Evolutionary conservation across 1,284 basidiomycete species (phyloP).

Genomic region (Melanopsichium pennsylvanicum): DNA sequence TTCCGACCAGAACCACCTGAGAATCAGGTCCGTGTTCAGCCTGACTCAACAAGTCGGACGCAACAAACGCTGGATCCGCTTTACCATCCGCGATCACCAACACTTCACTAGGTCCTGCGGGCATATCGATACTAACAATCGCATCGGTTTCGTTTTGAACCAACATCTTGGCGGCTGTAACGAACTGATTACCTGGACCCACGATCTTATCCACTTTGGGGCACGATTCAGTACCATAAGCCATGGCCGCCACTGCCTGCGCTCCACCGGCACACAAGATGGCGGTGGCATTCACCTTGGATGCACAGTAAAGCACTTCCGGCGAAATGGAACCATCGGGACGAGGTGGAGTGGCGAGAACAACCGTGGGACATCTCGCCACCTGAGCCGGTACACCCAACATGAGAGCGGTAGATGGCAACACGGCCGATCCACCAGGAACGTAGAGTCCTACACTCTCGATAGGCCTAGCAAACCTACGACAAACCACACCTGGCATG

Average conservation of each 20-base stretch:
- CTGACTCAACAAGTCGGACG: constrained; percentile 94
- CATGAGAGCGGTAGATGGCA: constrained; percentile 98
- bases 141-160: constrained; percentile 99
- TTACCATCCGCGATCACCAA: constrained; percentile 80
- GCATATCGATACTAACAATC: constrained; percentile 97
- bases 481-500: constrained; percentile 84
- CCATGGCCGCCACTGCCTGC: constrained; percentile 95
- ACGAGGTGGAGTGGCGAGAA: constrained; percentile 93
- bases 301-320: constrained; percentile 64
- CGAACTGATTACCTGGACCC: constrained; percentile 99
- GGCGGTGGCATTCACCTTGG: constrained; percentile 56
- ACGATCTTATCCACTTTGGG: constrained; percentile 99
- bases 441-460: constrained; percentile 95
- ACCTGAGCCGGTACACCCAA: constrained; percentile 97
- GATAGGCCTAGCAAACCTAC: constrained; percentile 87
- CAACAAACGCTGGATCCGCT: constrained; percentile 87
- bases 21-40: constrained; percentile 97
- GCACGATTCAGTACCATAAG: constrained; percentile 91
- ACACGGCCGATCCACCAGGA: constrained; percentile 93
- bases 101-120: constrained; percentile 83
- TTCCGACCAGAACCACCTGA: constrained; percentile 90
- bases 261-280: constrained; percentile 78
- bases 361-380: constrained; percentile 89
- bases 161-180: constrained; percentile 98
- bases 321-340: constrained; percentile 62